Base-by-base conservation (phyloP, 306 rosid genomes). In the Vigna angularis region DNA sequence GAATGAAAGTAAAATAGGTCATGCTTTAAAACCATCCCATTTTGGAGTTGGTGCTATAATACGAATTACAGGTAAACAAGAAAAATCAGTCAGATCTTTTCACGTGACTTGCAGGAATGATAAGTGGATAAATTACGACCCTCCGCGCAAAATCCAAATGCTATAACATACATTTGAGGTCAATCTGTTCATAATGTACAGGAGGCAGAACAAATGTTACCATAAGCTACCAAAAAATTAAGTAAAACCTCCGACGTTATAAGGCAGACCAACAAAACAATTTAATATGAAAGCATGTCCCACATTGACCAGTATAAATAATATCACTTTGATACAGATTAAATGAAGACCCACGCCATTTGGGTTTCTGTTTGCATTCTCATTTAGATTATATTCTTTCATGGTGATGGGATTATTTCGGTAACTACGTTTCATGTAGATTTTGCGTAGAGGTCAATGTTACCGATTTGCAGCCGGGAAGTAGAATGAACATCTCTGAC, bases 381-480 rank as follows among this genome's bases (percentile, higher is more conserved):
- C 56, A 15, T 50, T 36, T 38, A 73, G 30, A 65, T 76, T 40
- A 24, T 58, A 26, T 9, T 40, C 30, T 7, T 40, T 2, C 45
- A 40, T 40, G 45, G 45, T 55, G 7, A 36, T 36, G 42, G 9
- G 42, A 36, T 36, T 36, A 36, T 36, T 36, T 6, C 1, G 0
- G 42, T 36, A 18, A 74, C 75, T 55, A 55, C 47, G 9, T 42
- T 42, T 36, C 32, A 56, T 20, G 15, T 30, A 70, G 76, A 58
- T 76, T 74, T 80, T 14, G 88, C 83, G 72, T 86, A 95, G 76
- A 95, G 90, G 79, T 95, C 97, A 81, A 95, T 89, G 88, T 92
- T 91, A 45, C 96, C 96, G 28, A 95, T 48, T 87, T 95, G 98
- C 73, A 92, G 85, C 84, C 95, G 88, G 10, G 98, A 86, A 75